Evolutionary conservation across 306 rosid genomes (phyloP), one percentile per base, ranked within the genome.

Genomic region (Leucaena leucocephala): DNA sequence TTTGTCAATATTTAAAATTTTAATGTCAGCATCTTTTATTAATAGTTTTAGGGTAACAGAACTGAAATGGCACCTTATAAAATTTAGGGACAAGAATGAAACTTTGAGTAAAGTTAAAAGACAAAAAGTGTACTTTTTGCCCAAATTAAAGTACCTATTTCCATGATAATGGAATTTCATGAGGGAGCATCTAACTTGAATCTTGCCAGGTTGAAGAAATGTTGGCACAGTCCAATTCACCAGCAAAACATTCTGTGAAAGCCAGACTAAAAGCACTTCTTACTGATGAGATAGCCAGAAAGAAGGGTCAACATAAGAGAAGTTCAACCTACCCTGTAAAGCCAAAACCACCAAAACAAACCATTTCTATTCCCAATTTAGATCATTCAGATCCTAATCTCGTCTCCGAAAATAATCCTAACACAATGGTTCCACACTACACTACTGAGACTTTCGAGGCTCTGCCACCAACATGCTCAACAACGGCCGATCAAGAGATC

Each of bases 271-370:
- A 66, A 77, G 77, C 92, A 59, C 82, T 83, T 55, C 63, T 91
- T 42, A 5, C 76, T 35, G 93, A 85, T 33, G 97, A 93, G 71
- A 76, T 75, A 17, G 72, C 68, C 42, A 85, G 15, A 80, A 88
- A 64, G 82, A 90, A 78, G 62, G 78, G 85, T 12, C 57, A 52
- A 19, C 92, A 88, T 57, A 85, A 85, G 40, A 85, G 91, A 84
- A 87, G 88, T 63, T 81, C 93, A 74, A 83, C 91, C 76, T 84
- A 77, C 77, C 96, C 89, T 42, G 48, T 54, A 45, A 81, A 85
- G 55, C 74, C 88, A 22, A 80, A 81, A 3, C 36, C 78, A 67
- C 16, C 65, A 22, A 15, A 8, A 3, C 78, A 76, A 4, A 50
- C 36, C 0, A 68, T 80, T 44, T 78, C 90, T 12, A 72, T 83